Percentiles rank a stretch among this genome's conserved stretches.
phyloP scores from a whole-genome alignment of 768 basidiomycete genomes.

The Hebeloma cylindrosporum region DNA sequence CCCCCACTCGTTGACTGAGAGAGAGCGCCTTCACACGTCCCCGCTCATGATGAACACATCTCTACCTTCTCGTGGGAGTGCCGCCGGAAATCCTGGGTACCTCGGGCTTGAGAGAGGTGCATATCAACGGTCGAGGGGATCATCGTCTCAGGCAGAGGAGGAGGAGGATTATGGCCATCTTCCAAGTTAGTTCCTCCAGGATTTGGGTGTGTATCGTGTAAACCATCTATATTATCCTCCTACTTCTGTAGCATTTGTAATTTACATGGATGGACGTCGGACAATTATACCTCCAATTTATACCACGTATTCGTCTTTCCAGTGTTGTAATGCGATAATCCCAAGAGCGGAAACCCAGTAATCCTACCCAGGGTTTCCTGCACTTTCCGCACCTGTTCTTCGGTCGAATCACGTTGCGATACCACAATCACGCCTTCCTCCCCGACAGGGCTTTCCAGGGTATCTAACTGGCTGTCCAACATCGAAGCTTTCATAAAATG shows the following conservation, averaged over 20 bases:
- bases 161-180: slow-evolving; percentile 20
- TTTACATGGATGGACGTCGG: too few relatives aligned
- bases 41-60: too few relatives aligned
- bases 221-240: too few relatives aligned
- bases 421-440: slow-evolving; percentile 71
- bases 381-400: slow-evolving; percentile 53
- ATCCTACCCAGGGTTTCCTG: too few relatives aligned
- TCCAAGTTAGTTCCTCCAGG: too few relatives aligned
- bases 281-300: too few relatives aligned
- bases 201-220: too few relatives aligned
- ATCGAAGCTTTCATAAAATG: slow-evolving; percentile 86
- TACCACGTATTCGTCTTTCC: too few relatives aligned
- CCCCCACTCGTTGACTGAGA: not conserved
- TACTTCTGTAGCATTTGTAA: too few relatives aligned
- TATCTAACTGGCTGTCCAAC: slow-evolving; percentile 76
- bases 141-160: slow-evolving; percentile 12
- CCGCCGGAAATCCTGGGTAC: slow-evolving; percentile 1
- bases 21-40: not conserved
- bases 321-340: too few relatives aligned
- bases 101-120: not conserved
- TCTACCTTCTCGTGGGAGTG: too few relatives aligned
- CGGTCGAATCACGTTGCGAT: slow-evolving; percentile 49
- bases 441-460: slow-evolving; percentile 66
- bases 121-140: slow-evolving; percentile 6
- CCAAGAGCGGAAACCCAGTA: too few relatives aligned